Conservation (phyloP, 2,329 filamentous ascomycete species). For the Aspergillus ochraceus region DNA sequence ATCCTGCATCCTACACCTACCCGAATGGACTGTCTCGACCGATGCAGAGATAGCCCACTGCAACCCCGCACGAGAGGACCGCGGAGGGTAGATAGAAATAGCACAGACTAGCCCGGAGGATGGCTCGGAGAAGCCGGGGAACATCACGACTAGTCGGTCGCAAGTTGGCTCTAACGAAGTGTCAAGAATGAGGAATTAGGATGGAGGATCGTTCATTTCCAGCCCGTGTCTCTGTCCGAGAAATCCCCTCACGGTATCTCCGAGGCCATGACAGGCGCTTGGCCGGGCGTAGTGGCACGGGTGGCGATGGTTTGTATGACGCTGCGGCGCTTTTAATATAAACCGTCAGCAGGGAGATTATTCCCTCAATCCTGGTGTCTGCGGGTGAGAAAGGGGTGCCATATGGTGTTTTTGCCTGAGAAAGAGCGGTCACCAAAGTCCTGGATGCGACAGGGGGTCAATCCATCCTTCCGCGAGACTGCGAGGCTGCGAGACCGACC, state of each 20-base stretch:
- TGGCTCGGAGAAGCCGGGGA: not conserved
- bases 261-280: no score
- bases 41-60: not conserved
- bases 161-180: not conserved
- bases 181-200: no score
- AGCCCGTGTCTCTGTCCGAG: not conserved
- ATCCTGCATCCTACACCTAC: no score
- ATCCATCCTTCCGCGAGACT: not conserved
- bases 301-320: not conserved
- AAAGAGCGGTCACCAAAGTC: not conserved
- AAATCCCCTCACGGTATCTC: not conserved
- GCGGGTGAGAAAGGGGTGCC: no score
- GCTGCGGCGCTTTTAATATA: not conserved
- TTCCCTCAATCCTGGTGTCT: no score
- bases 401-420: no score
- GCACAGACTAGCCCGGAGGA: not conserved
- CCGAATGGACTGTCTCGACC: not conserved
- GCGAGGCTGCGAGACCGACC: no score
- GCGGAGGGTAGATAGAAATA: not conserved
- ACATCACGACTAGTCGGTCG: not conserved
- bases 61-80: conserved; percentile 7
- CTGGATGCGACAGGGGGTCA: not conserved
- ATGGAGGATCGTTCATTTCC: no score
- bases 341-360: no score
- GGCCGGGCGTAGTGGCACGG: no score